Base-by-base conservation (phyloP, 139 green algal species). In the Chloropicon primus region DNA sequence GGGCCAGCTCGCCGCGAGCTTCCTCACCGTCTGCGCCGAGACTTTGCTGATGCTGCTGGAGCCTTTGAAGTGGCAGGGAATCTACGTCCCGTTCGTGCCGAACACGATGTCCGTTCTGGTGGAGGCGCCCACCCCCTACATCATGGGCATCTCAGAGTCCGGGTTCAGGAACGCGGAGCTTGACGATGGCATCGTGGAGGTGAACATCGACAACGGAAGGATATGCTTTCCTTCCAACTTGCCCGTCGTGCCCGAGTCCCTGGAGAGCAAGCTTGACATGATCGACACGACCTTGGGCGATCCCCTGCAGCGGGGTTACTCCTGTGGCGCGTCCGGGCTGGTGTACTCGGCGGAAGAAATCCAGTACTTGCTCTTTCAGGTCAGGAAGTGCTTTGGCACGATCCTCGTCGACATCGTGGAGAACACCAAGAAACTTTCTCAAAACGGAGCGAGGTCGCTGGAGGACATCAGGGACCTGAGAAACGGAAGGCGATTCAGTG, bases 41-140 rank as follows among this genome's bases (percentile, higher is more conserved):
- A 17, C 41, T 17, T 17, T 62, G 41, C 41, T 62, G 41, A 62
- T 62, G 41, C 41, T 62, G 41, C 41, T 62, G 41, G 41, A 62
- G 41, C 41, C 41, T 5, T 17, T 62, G 41, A 62, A 62, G 41
- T 62, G 41, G 41, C 41, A 62, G 41, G 41, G 41, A 5, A 62
- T 80, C 22, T 85, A 85, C 75, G 71, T 82, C 25, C 81, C 77
- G 5, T 74, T 82, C 28, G 71, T 85, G 25, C 77, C 77, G 0
- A 25, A 25, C 1, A 28, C 23, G 22, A 53, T 76, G 54, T 24
- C 77, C 25, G 73, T 76, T n/a, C 25, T 80, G 21, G 21, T 84
- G n/a, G 76, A 84, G 10, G 72, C 72, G n/a, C 80, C 80, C 21
- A 77, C 72, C 23, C 62, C 62, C 27, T 81, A 75, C 76, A 25